These are phyloP conservation scores for Fusarium redolens DNA, from an alignment of 2,329 filamentous ascomycete genomes.

Conservation along the genomic window DNA sequence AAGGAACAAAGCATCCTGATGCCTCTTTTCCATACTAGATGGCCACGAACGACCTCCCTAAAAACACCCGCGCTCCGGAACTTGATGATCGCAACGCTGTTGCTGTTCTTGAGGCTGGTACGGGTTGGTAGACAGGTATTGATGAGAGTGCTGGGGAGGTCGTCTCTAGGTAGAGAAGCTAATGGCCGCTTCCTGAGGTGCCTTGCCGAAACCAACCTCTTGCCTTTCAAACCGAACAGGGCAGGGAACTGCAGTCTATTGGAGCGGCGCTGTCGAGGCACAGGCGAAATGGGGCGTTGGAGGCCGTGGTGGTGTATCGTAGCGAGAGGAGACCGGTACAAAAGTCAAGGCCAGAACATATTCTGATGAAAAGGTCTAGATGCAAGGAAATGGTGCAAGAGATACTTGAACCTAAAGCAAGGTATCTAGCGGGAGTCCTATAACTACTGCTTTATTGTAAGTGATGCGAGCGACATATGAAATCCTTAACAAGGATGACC, in stretches of 20 bases:
- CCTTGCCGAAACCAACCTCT: not conserved
- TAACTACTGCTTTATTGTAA: not conserved
- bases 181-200: not conserved
- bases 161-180: not conserved
- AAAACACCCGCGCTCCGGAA: too few relatives aligned
- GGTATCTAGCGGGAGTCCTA: not conserved
- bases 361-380: not conserved
- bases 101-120: too few relatives aligned
- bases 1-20: too few relatives aligned
- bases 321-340: not conserved
- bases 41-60: too few relatives aligned
- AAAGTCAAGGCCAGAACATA: not conserved
- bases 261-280: not conserved
- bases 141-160: not conserved
- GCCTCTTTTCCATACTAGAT: too few relatives aligned
- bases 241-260: not conserved
- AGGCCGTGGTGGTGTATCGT: not conserved
- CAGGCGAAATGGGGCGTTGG: not conserved
- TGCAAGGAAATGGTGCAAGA: not conserved
- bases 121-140: not conserved
- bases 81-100: too few relatives aligned
- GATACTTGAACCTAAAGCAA: not conserved
- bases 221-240: not conserved
- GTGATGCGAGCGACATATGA: not conserved
- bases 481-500: not conserved